Percentiles rank a stretch among this genome's conserved stretches.
phyloP scores from a whole-genome alignment of 352 stramenopile genomes.

The Phytopythium litorale region DNA sequence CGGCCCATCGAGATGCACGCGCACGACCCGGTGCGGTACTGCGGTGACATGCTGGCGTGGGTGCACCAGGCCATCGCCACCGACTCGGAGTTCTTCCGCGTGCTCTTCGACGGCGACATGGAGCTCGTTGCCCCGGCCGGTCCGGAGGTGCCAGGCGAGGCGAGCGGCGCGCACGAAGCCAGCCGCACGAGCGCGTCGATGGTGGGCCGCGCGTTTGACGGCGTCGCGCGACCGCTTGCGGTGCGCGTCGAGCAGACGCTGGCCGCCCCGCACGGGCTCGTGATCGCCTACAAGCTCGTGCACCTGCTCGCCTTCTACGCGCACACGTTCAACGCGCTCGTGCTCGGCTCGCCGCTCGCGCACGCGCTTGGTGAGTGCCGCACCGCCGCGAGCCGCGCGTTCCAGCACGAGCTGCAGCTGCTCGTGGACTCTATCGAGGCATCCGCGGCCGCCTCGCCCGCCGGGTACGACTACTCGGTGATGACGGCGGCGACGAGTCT shows the following conservation, averaged over 20 bases:
- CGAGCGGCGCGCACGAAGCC: background rate
- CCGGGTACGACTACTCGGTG: slow-evolving; percentile 47
- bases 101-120: slow-evolving; percentile 67
- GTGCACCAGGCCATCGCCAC: slow-evolving; percentile 80
- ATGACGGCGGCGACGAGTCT: slow-evolving; percentile 25
- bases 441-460: slow-evolving; percentile 15
- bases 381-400: slow-evolving; percentile 35
- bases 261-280: slow-evolving; percentile 40
- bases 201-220: slow-evolving; percentile 56
- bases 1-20: slow-evolving; percentile 86
- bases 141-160: background rate
- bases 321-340: slow-evolving; percentile 46
- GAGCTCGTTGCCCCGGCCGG: slow-evolving; percentile 11
- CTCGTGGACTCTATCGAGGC: slow-evolving; percentile 41
- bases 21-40: slow-evolving; percentile 85
- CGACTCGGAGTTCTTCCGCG: slow-evolving; percentile 77
- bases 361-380: slow-evolving; percentile 34
- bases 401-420: slow-evolving; percentile 48
- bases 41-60: slow-evolving; percentile 88
- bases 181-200: slow-evolving; percentile 32
- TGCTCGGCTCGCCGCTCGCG: slow-evolving; percentile 29
- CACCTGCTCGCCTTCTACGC: slow-evolving; percentile 69
- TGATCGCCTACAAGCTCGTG: slow-evolving; percentile 61
- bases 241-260: slow-evolving; percentile 68
- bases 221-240: slow-evolving; percentile 52